Evolutionary conservation across 352 stramenopile species (phyloP), one percentile per base, ranked within the genome.

Genomic region (Globisporangium okanoganense): DNA sequence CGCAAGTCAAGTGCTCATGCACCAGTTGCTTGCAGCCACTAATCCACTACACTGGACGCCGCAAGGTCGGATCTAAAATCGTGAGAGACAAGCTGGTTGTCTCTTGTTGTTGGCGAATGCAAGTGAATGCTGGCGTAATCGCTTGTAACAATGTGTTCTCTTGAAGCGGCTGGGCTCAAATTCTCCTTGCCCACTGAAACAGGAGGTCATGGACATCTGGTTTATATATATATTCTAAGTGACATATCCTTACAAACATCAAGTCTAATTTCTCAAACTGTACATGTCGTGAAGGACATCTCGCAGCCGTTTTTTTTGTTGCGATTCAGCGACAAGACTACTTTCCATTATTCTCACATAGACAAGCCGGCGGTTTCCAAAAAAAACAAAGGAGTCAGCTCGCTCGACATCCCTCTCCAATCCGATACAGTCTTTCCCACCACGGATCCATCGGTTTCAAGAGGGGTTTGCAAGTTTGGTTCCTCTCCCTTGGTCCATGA

Each of bases 361-460:
- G 27, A 54, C 24, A 25, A 18, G 22, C 18, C 6, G 27, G 22
- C 27, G 27, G 27, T 40, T 55, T 40, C 27, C 36, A 43, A 18
- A 18, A 7, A 16, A 38, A 54, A n/a, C n/a, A n/a, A n/a, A 18
- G 48, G 48, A 55, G 48, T 55, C 48, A 55, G 48, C 35, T 35
- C n/a, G 27, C 16, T 54, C 48, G 14, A 20, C 6, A 5, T 38
- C 8, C 48, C 48, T 55, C 27, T 55, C 18, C 5, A 55, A 55
- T 5, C 1, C 27, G 27, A 55, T 55, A 25, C 27, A 33, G 3
- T 13, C 3, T 14, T 43, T 43, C 12, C 36, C 14, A 43, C 36
- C 13, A 7, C n/a, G n/a, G n/a, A n/a, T n/a, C n/a, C n/a, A 55
- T 40, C 48, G 7, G 0, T 16, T 55, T 55, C 7, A 5, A 55